phyloP scores from a whole-genome alignment of 176 grass and related monocot genomes.

The Aechmea fasciata region DNA sequence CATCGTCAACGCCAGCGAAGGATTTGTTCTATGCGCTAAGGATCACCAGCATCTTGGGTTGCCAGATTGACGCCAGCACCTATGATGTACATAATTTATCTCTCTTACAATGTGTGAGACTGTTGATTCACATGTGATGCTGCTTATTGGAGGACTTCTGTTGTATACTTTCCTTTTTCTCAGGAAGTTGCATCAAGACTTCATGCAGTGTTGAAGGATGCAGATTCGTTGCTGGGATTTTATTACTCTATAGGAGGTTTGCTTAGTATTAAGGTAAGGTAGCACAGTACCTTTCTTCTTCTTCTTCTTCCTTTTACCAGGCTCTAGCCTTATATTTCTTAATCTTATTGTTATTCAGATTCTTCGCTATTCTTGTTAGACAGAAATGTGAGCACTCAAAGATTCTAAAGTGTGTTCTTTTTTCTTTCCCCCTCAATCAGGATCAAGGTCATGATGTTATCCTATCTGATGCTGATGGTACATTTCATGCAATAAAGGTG shows the following conservation, averaged over 20 bases:
- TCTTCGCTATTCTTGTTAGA: background rate
- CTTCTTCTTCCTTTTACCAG: background rate
- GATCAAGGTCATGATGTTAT: conserved; percentile 51
- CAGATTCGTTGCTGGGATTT: conserved; percentile 67
- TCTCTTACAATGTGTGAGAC: background rate
- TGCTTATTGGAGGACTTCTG: background rate
- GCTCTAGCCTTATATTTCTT: background rate
- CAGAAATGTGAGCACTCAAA: background rate
- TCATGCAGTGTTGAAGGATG: conserved; percentile 58
- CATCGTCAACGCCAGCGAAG: conserved; percentile 26
- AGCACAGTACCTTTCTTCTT: background rate
- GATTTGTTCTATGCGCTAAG: conserved; percentile 54
- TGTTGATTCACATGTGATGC: conserved; percentile 19
- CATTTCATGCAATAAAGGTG: conserved; percentile 95
- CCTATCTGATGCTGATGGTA: conserved; percentile 52
- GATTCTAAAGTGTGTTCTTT: background rate
- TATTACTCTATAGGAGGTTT: conserved; percentile 68
- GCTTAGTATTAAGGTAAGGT: conserved; percentile 60
- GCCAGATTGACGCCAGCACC: conserved; percentile 21
- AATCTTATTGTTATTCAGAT: background rate
- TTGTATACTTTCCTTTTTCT: conserved; percentile 7
- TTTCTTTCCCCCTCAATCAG: conserved; percentile 23
- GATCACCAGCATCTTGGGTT: conserved; percentile 33
- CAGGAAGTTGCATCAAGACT: conserved; percentile 53
- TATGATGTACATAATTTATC: conserved; percentile 34